Base-by-base conservation (phyloP, 768 basidiomycete species). In the Leccinum arenicola region DNA sequence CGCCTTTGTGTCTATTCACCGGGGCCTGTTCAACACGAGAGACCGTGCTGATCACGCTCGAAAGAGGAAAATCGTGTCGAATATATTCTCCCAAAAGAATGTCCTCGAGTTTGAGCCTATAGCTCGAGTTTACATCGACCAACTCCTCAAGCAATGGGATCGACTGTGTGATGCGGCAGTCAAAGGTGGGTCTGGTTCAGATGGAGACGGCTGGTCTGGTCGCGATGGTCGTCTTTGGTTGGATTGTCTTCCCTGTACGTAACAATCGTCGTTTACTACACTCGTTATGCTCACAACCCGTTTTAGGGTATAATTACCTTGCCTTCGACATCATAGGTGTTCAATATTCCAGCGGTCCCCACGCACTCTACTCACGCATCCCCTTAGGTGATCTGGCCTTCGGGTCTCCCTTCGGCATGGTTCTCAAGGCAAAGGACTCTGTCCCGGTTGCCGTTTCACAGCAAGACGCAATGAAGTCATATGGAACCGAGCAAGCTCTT, bases 61-160 rank as follows among this genome's bases (percentile, higher is more conserved):
- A 47, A 96, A 95, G 75, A 86, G 93, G 76, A 96, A 96, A 76
- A 91, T 97, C 60, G 83, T 96, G 50, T 87, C 91, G 1, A 85
- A 91, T 68, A 87, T 92, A 66, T 91, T 91, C 74, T 87, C 87
- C 1, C 88, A 89, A 69, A 94, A 94, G 77, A 90, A 74, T 56
- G 91, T 96, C 4, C 70, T 91, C 59, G 89, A 92, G 64, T 95
- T 96, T 60, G 92, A 95, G 70, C 89, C 91, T 0, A 84, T 91
- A 60, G 83, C 93, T 55, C 77, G 82, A 4, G 66, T 76, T 1
- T 84, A 89, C 64, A 80, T 93, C 19, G 71, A 68, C 1, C 74
- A 81, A 54, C 73, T 95, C 57, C 70, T 93, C 59, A 70, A 70
- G 15, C 89, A 93, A 66, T 94, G 91, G 91, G 91, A 93, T 65